Percentiles rank a stretch among this genome's conserved stretches.
Conservation (phyloP, 768 basidiomycete species). For the Suillus lakei region DNA sequence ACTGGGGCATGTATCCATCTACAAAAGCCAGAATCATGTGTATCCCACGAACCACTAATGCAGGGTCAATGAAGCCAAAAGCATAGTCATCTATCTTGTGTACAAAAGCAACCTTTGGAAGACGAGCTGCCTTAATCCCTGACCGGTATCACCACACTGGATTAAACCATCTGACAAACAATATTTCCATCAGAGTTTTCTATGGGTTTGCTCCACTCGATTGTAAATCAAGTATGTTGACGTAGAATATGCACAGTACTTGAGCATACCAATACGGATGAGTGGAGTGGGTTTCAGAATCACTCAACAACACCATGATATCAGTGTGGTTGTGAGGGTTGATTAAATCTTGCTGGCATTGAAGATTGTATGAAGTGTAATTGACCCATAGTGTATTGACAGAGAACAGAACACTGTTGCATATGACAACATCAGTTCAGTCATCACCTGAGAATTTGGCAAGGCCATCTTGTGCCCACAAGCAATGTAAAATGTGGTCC, state of each 20-base stretch:
- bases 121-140: constrained; percentile 32
- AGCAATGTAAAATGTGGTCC: constrained; percentile 13
- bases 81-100: constrained; percentile 23
- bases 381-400: constrained; percentile 37
- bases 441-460: constrained; percentile 28
- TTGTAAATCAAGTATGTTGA: background rate
- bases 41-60: constrained; percentile 39
- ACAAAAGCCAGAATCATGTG: constrained; percentile 50
- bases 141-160: constrained; percentile 23
- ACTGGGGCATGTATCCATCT: constrained; percentile 14
- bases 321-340: constrained; percentile 36
- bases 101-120: constrained; percentile 41
- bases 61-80: constrained; percentile 54
- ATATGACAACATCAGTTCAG: constrained; percentile 25
- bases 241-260: constrained; percentile 37
- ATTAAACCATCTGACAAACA: constrained; percentile 48
- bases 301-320: constrained; percentile 38
- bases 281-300: constrained; percentile 14
- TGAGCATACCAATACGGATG: constrained; percentile 46
- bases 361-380: constrained; percentile 36
- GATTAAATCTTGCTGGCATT: constrained; percentile 27
- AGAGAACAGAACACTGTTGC: constrained; percentile 35
- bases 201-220: constrained; percentile 3
- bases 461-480: constrained; percentile 15
- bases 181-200: constrained; percentile 38